Base-by-base conservation (phyloP, 106 monocot species). In the Dioscorea zingiberensis region DNA sequence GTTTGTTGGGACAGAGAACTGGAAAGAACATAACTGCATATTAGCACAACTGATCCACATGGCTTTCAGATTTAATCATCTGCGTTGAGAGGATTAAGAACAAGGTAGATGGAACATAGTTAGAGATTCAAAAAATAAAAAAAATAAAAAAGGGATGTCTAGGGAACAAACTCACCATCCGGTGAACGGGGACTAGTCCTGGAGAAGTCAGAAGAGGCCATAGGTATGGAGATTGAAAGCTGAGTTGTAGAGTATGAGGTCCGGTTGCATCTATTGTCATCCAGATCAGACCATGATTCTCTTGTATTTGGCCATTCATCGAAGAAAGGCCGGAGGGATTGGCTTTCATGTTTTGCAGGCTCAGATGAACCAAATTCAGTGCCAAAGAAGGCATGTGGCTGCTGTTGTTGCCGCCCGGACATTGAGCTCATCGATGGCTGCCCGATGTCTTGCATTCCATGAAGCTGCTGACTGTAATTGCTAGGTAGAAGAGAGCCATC, bases 231-330 rank as follows among this genome's bases (percentile, higher is more conserved):
- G 22, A 76, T 76, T 55, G 75, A 76, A 21, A 76, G 69, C 26
- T 63, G 75, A 25, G 76, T 77, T 28, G 70, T 58, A 4, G 69
- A 77, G 70, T 56, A 65, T 25, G 65, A 70, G 5, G 48, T 44
- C 0, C 30, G 76, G 58, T 70, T 77, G 12, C 70, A 58, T 25
- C 70, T 70, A 19, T 77, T 65, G 5, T 53, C 65, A 7, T 65
- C 70, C 47, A 77, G 27, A 21, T 70, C 70, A 11, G 69, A 30
- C 76, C 76, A 77, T 1, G 70, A 30, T 10, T 77, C 76, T 65
- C 64, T 77, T 22, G 58, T 28, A n/a, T 59, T 64, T 1, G 76
- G 76, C 76, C 76, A 77, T 55, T 77, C 70, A 51, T 77, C 76
- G 16, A 77, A 71, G 58, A 77, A 77, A 14, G 76, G 76, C 3